A percentile compares a stretch with the other conserved stretches of the same genome.
These are phyloP conservation scores for Postia placenta DNA, from an alignment of 768 basidiomycete genomes.

Conservation along the genomic window DNA sequence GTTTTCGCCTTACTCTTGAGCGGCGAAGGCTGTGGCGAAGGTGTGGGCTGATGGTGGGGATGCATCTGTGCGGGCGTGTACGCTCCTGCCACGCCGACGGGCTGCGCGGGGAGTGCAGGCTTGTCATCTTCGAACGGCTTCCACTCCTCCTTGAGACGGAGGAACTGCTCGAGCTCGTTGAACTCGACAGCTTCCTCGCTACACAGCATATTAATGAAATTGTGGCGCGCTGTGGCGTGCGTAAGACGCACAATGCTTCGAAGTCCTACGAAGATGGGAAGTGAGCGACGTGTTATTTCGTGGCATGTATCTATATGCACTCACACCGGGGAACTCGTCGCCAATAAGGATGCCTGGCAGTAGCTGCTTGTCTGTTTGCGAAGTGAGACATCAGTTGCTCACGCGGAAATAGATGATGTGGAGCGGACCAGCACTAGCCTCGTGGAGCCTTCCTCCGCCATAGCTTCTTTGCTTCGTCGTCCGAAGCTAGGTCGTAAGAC, in stretches of 20 bases:
- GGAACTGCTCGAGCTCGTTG: conserved; percentile 62
- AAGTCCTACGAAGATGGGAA: conserved; percentile 43
- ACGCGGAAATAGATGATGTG: background rate
- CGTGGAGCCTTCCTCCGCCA: conserved; percentile 79
- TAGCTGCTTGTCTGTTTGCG: conserved; percentile 65
- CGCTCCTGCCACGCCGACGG: conserved; percentile 80
- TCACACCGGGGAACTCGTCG: conserved; percentile 68
- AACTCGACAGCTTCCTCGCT: conserved; percentile 86
- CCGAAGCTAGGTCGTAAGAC: conserved; percentile 81
- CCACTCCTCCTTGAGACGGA: conserved; percentile 70
- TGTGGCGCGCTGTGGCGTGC: too few relatives aligned
- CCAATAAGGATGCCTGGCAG: conserved; percentile 82
- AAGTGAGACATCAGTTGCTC: background rate
- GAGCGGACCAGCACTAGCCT: conserved; percentile 32
- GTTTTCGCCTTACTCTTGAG: conserved; percentile 36
- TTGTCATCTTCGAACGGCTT: conserved; percentile 55
- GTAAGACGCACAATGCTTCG: conserved; percentile 67
- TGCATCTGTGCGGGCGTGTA: conserved; percentile 73
- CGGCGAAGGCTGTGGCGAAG: conserved; percentile 26
- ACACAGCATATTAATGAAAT: too few relatives aligned
- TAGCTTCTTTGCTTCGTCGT: conserved; percentile 70
- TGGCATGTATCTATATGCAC: conserved; percentile 24
- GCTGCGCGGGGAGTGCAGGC: conserved; percentile 47
- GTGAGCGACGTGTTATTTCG: background rate
- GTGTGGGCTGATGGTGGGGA: conserved; percentile 56